A percentile compares a stretch with the other conserved stretches of the same genome.
These are phyloP conservation scores for Bisporella sp. DNA, from an alignment of 2,329 filamentous ascomycete genomes.

Conservation along the genomic window DNA sequence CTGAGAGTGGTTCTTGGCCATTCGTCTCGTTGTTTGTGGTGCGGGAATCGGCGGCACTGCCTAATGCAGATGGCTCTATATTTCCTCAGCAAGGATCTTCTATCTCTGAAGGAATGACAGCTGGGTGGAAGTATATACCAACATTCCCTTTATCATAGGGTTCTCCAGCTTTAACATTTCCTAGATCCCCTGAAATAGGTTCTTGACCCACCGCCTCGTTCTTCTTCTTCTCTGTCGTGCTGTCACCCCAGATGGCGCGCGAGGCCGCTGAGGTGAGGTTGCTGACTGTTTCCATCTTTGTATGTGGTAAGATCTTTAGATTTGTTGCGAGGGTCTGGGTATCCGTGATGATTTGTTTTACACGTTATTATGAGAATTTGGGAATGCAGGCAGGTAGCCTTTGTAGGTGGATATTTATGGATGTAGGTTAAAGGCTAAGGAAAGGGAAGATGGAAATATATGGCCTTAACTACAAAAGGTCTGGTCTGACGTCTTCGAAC, in stretches of 20 bases:
- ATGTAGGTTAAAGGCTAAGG: no score
- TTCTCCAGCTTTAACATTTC: constrained; percentile 59
- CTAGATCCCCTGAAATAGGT: constrained; percentile 64
- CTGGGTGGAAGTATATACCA: constrained; percentile 32
- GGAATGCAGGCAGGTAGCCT: no score
- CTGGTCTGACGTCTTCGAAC: no score
- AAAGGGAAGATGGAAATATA: no score
- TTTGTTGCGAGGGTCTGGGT: not conserved
- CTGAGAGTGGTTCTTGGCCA: constrained; percentile 52
- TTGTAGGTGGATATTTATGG: no score
- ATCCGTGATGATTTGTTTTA: not conserved
- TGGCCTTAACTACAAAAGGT: no score
- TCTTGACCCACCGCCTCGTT: constrained; percentile 41
- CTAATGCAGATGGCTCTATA: not conserved
- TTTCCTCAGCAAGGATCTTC: not conserved
- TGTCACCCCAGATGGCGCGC: constrained; percentile 36
- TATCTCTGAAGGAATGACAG: not conserved
- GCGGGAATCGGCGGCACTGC: constrained; percentile 6
- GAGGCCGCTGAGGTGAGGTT: constrained; percentile 40
- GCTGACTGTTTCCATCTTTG: constrained; percentile 57
- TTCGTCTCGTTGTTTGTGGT: no score
- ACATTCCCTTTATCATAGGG: constrained; percentile 77
- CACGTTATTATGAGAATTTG: no score
- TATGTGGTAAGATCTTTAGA: not conserved
- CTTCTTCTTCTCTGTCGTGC: constrained; percentile 4